Evolutionary conservation across 2,329 filamentous ascomycete genomes (phyloP).

Genomic region (Lachnellula hyalina): DNA sequence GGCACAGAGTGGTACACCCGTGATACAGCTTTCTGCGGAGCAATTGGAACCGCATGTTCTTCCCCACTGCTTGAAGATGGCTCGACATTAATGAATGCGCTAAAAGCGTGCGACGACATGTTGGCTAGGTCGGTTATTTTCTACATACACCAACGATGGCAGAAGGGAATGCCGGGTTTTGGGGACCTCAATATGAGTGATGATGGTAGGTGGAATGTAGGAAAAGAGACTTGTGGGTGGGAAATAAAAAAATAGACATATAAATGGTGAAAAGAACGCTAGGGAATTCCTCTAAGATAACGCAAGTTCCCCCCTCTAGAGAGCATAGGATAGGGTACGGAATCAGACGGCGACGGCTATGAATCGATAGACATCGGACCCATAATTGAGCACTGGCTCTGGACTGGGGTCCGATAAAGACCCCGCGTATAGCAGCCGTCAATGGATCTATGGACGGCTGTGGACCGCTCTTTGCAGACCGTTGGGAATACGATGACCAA

Average conservation of each 20-base stretch:
- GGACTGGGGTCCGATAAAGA: background rate
- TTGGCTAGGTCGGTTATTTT: background rate
- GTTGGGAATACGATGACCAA: no score
- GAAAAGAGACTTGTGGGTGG: background rate
- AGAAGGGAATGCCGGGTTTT: background rate
- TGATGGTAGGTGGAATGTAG: background rate
- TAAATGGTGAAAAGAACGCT: background rate
- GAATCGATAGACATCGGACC: background rate
- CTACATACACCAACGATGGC: background rate
- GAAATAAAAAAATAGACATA: background rate
- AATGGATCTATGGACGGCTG: background rate
- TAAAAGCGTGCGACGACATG: constrained; percentile 25
- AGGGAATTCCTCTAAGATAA: background rate
- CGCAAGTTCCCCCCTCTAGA: background rate
- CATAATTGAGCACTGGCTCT: background rate
- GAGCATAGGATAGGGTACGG: background rate
- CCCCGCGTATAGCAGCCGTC: background rate
- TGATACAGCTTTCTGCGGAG: constrained; percentile 27
- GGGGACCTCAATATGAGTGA: background rate
- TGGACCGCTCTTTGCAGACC: no score
- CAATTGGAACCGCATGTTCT: constrained; percentile 13
- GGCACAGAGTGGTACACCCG: constrained; percentile 29
- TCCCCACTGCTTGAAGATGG: constrained; percentile 8
- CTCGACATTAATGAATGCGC: constrained; percentile 25
- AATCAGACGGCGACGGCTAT: background rate